Conservation (phyloP, 768 basidiomycete genomes). For the Termitomyces sp. region DNA sequence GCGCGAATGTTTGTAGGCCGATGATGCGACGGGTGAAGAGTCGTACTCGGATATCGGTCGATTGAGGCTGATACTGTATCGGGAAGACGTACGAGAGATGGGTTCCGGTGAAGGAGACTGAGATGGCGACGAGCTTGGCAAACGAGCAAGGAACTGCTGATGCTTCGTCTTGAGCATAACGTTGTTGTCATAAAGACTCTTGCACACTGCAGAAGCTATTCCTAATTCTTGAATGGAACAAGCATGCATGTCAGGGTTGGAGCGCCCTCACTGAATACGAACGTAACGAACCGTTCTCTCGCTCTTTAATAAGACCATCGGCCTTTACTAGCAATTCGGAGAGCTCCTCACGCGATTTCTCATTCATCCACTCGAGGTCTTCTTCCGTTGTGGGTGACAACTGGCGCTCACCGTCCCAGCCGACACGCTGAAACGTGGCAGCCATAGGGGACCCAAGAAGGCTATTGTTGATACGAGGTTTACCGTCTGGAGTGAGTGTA, state of each 20-base stretch:
- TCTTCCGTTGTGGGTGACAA: slow-evolving; percentile 16
- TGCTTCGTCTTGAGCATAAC: slow-evolving; percentile 65
- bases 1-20: slow-evolving; percentile 27
- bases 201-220: slow-evolving; percentile 62
- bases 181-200: slow-evolving; percentile 66
- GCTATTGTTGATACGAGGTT: slow-evolving; percentile 20
- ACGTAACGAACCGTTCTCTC: slow-evolving; percentile 64
- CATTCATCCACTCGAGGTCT: slow-evolving; percentile 45
- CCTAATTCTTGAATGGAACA: slow-evolving; percentile 48
- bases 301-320: slow-evolving; percentile 67
- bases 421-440: slow-evolving; percentile 27
- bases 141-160: slow-evolving; percentile 60
- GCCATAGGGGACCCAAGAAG: slow-evolving; percentile 32
- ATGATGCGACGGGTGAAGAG: slow-evolving; percentile 13
- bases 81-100: slow-evolving; percentile 20
- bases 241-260: slow-evolving; percentile 4
- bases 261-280: neutral
- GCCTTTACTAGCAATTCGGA: slow-evolving; percentile 66
- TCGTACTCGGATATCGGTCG: slow-evolving; percentile 16
- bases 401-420: slow-evolving; percentile 16
- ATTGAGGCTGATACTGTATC: slow-evolving; percentile 22
- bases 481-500: slow-evolving; percentile 22
- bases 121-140: slow-evolving; percentile 42
- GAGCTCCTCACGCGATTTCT: slow-evolving; percentile 70
- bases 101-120: slow-evolving; percentile 33